Base-by-base conservation (phyloP, 2,329 filamentous ascomycete species). In the Diaporthe sp. region DNA sequence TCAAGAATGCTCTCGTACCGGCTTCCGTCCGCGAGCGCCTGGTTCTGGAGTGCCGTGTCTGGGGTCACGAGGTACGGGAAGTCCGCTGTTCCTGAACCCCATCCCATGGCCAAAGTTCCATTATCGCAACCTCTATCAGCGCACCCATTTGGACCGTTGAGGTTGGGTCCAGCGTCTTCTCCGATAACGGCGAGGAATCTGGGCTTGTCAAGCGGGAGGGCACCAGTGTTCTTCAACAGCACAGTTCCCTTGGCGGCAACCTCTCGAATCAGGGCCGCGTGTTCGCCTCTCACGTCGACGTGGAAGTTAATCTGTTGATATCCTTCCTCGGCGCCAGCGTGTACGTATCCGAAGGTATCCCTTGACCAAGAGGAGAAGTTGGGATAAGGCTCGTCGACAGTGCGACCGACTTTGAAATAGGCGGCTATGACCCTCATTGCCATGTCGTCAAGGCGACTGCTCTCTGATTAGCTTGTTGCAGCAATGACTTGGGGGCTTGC, bases 331-430 rank as follows among this genome's bases (percentile, higher is more conserved):
- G 90, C 93, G 13, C 89, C 89, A 69, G 84, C 88, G 81, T 98
- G 92, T 67, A 91, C 81, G 75, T 91, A 93, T 58, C 93, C 94
- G 78, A 90, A 94, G 0, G 94, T 96, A 79, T 96, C 92, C 1
- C 87, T 85, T 0, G 93, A 95, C 96, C 96, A 98, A 7, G 95
- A 95, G 79, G 93, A 93, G 85, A 98, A 98, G 88, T 96, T 98
- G 83, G 94, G 92, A 2, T 87, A 85, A 0, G 85, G 83, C 69
- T 88, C 83, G 6, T 86, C 83, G 2, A 91, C 79, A 0, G 86
- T 88, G 77, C 88, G 86, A 70, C 91, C 91, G 51, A 92, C 90
- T 83, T 93, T 93, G 86, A 92, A 94, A 81, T 90, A 92, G 55
- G 92, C 87, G 7, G 92, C 88, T 91, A 94, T 93, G 81, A 94